These are phyloP conservation scores for Lithospermum erythrorhizon DNA, from an alignment of 257 asterid genomes.

Conservation along the genomic window DNA sequence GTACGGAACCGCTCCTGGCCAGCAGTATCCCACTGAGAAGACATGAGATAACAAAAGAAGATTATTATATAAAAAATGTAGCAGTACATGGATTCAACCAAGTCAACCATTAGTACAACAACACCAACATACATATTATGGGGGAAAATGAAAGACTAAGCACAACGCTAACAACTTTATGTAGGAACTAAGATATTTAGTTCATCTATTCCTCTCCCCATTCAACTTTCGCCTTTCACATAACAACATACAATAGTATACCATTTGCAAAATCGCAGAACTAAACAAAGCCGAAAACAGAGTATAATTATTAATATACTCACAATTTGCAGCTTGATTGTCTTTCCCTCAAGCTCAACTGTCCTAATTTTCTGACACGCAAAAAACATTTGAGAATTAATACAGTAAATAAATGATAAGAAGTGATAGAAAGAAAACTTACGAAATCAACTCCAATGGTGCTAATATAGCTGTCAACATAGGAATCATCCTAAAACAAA, in stretches of 20 bases:
- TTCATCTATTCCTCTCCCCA: too few relatives aligned
- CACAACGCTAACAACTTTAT: too few relatives aligned
- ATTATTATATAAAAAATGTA: not conserved
- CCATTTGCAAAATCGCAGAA: too few relatives aligned
- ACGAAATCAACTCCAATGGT: constrained; percentile 99
- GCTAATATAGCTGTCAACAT: constrained; percentile 98
- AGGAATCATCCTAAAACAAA: constrained; percentile 83
- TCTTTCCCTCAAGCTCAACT: constrained; percentile 87
- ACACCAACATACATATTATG: too few relatives aligned
- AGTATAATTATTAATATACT: constrained; percentile 33
- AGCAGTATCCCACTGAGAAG: constrained; percentile 91
- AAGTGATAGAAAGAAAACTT: constrained; percentile 17
- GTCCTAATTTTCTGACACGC: constrained; percentile 86
- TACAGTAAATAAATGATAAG: not conserved
- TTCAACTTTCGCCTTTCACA: too few relatives aligned
- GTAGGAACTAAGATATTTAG: too few relatives aligned
- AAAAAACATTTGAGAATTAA: not conserved
- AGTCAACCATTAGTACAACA: too few relatives aligned
- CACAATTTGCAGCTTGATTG: constrained; percentile 93
- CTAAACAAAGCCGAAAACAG: too few relatives aligned
- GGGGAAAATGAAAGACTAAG: too few relatives aligned
- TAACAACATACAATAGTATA: too few relatives aligned
- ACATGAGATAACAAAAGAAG: constrained; percentile 9
- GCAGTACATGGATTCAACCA: not conserved
- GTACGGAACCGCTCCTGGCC: constrained; percentile 98